Base-by-base conservation (phyloP, 257 asterid species). In the Ehretia macrophylla region DNA sequence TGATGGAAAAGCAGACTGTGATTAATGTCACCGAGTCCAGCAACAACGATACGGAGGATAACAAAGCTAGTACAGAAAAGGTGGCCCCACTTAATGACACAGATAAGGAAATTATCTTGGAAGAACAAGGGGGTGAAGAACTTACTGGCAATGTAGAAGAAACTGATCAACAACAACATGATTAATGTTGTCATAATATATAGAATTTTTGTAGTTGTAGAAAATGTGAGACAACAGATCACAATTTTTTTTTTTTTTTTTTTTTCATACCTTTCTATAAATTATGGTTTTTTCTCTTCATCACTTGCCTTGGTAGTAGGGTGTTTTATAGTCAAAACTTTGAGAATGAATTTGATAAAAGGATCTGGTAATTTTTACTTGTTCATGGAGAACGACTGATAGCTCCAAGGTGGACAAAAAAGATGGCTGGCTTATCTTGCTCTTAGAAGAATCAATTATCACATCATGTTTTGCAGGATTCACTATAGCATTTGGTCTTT, bases 1-100 rank as follows among this genome's bases (percentile, higher is more conserved):
- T 93, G 88, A 85, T 89, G 96, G 96, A 89, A 62, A 86, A 88
- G 77, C 97, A 86, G 59, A 53, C 70, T 0, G 78, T 66, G 64
- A 65, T 27, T 45, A 92, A 92, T 48, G 81, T 19, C 50, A 85
- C 94, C 0, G 95, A 81, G 21, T 56, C 82, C 38, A 35, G 55
- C 27, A 64, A 40, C 55, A 86, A 79, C 57, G 66, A 48, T 8
- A 83, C 85, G 6, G 92, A 82, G 54, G 72, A 60, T 47, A 65
- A 72, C 63, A 46, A 68, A 47, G 57, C 32, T 16, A 63, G 63
- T 65, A 42, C 71, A 0, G 88, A 70, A 55, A 60, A 75, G 18
- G 47, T 10, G 47, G 47, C 16, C 11, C 47, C 47, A 42, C 4
- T 10, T 42, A 42, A 42, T 10, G 47, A 42, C 14, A 42, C 11